phyloP scores from a whole-genome alignment of 805 yeast genomes.

The Candida glaebosa region DNA sequence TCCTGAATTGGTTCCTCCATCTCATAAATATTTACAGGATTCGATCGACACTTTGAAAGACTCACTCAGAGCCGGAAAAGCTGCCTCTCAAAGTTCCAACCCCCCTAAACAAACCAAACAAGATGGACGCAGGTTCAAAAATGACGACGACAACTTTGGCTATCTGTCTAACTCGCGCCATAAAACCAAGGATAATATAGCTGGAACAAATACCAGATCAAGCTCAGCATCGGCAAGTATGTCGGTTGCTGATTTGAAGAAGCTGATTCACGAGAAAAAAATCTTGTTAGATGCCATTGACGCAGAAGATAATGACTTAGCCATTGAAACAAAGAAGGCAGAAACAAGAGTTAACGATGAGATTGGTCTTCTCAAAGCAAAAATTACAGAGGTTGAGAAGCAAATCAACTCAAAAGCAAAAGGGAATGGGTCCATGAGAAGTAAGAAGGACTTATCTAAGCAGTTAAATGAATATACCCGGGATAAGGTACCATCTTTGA shows the following conservation, averaged over 20 bases:
- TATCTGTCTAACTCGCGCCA: conserved; percentile 71
- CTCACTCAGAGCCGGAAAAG: conserved; percentile 44
- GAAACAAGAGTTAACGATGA: conserved; percentile 45
- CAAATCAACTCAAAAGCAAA: conserved; percentile 26
- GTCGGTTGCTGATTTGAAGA: conserved; percentile 55
- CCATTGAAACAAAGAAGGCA: conserved; percentile 27
- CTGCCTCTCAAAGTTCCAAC: conserved; percentile 12
- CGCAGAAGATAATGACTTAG: conserved; percentile 53
- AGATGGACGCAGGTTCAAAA: conserved; percentile 47
- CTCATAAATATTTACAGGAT: conserved; percentile 69
- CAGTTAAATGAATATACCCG: conserved; percentile 59
- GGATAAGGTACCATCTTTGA: conserved; percentile 68
- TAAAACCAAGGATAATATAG: conserved; percentile 30
- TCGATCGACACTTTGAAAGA: conserved; percentile 69
- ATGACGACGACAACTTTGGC: conserved; percentile 65
- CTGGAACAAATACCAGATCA: conserved; percentile 12
- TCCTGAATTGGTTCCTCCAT: conserved; percentile 86
- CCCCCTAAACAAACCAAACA: conserved; percentile 21
- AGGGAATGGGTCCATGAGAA: conserved; percentile 34
- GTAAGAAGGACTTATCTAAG: conserved; percentile 48
- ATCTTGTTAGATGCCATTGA: conserved; percentile 69
- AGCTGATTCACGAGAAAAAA: conserved; percentile 66
- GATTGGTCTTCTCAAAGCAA: conserved; percentile 61
- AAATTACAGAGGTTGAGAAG: conserved; percentile 49
- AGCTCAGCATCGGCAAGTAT: conserved; percentile 26